Conservation (phyloP, 768 basidiomycete genomes). For the Boletus patriciae region DNA sequence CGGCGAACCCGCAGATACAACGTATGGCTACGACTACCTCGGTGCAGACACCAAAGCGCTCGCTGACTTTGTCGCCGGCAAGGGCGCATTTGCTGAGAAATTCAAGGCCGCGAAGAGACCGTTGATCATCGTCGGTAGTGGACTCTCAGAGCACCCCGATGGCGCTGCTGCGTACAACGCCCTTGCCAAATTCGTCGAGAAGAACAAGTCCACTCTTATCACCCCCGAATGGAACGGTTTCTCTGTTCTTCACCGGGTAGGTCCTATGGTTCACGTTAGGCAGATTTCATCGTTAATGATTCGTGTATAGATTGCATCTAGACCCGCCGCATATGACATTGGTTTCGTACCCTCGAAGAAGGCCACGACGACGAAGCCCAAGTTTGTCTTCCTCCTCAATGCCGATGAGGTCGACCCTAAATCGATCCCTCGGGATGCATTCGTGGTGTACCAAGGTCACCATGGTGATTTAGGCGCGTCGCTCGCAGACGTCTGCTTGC, state of each 20-base stretch:
- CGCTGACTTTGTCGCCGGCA: conserved; percentile 74
- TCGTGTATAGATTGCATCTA: conserved; percentile 71
- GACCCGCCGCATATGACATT: conserved; percentile 91
- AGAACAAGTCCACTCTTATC: conserved; percentile 70
- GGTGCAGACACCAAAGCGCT: conserved; percentile 76
- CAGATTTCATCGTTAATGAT: background rate
- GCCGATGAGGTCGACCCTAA: conserved; percentile 91
- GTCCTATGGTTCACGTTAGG: conserved; percentile 15
- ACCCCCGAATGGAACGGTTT: conserved; percentile 96
- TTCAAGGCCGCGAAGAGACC: conserved; percentile 90
- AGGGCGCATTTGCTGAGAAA: conserved; percentile 76
- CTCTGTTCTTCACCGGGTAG: conserved; percentile 86
- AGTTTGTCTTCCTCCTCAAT: conserved; percentile 95
- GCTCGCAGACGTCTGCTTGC: conserved; percentile 95
- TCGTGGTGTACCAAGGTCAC: conserved; percentile 98
- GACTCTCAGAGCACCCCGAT: conserved; percentile 81
- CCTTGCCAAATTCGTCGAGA: conserved; percentile 76
- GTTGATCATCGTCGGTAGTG: conserved; percentile 90
- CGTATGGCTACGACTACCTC: conserved; percentile 92
- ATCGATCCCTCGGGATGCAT: conserved; percentile 86
- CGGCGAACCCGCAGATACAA: conserved; percentile 87
- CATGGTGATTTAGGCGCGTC: conserved; percentile 97
- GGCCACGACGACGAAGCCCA: conserved; percentile 74
- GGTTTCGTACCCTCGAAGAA: conserved; percentile 87
- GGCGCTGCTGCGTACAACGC: conserved; percentile 74